Percentiles rank a stretch among this genome's conserved stretches.
phyloP scores from a whole-genome alignment of 1,284 basidiomycete species.

The Papiliotrema fonsecae region DNA sequence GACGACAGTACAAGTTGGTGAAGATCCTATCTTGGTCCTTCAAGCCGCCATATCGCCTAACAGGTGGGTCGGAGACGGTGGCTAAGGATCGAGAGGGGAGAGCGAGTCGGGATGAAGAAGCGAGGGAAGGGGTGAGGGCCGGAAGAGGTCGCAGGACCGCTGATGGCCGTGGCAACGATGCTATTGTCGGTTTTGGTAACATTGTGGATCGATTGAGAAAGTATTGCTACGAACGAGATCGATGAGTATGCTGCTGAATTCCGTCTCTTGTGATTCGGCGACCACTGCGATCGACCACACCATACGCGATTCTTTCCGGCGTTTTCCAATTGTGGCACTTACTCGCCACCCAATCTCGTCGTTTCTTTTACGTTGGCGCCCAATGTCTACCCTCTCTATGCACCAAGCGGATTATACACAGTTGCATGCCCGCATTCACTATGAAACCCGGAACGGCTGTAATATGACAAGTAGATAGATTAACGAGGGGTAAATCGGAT shows the following conservation, averaged over 20 bases:
- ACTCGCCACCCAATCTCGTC: too few species aligned
- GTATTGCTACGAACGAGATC: neutral
- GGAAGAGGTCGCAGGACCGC: neutral
- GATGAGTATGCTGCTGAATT: neutral
- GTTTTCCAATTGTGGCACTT: too few species aligned
- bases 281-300: too few species aligned
- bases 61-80: constrained; percentile 69
- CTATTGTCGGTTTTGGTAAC: constrained; percentile 1
- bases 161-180: neutral
- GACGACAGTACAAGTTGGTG: constrained; percentile 76
- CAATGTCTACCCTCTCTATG: too few species aligned
- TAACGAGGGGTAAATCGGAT: too few species aligned
- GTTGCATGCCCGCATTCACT: too few species aligned
- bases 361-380: too few species aligned
- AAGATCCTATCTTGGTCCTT: constrained; percentile 93
- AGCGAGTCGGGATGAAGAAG: constrained; percentile 6
- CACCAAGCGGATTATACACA: too few species aligned
- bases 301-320: too few species aligned
- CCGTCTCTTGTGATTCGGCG: too few species aligned
- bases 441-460: too few species aligned
- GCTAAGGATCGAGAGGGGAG: constrained; percentile 53
- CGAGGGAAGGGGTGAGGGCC: neutral
- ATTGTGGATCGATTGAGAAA: neutral
- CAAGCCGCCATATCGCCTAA: constrained; percentile 79
- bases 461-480: too few species aligned